Evolutionary conservation across 2,329 filamentous ascomycete species (phyloP).

Genomic region (Dactylellina leptospora): DNA sequence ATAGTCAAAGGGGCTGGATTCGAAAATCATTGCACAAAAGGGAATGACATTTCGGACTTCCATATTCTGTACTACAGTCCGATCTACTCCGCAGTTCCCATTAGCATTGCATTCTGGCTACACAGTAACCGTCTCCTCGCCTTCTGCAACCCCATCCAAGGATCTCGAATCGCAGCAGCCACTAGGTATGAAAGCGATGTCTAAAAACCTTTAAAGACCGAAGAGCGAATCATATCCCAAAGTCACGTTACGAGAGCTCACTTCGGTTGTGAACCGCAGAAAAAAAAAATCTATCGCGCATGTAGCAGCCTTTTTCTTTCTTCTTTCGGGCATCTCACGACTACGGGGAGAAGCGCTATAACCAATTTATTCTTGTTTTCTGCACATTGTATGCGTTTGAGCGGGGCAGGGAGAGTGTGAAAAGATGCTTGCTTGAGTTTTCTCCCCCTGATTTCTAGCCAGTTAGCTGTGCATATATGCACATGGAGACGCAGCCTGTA

Average conservation of each 20-base stretch:
- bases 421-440: slow-evolving; percentile 34
- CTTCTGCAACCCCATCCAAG: not conserved
- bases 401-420: slow-evolving; percentile 20
- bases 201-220: slow-evolving; percentile 28
- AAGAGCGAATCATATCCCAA: slow-evolving; percentile 45
- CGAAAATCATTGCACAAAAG: slow-evolving; percentile 26
- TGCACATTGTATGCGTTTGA: slow-evolving; percentile 14
- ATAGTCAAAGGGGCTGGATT: slow-evolving; percentile 2
- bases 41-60: not conserved
- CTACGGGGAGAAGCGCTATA: slow-evolving; percentile 3
- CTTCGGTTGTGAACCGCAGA: slow-evolving; percentile 21
- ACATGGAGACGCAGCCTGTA: slow-evolving; percentile 51
- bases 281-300: slow-evolving; percentile 36
- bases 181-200: slow-evolving; percentile 16
- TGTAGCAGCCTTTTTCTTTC: slow-evolving; percentile 31
- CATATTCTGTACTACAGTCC: slow-evolving; percentile 9
- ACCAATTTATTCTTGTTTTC: slow-evolving; percentile 38
- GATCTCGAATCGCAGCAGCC: slow-evolving; percentile 4
- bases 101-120: no score
- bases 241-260: slow-evolving; percentile 53
- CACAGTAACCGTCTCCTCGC: not conserved
- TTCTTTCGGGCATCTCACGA: slow-evolving; percentile 52
- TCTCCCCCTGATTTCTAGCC: slow-evolving; percentile 48
- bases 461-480: slow-evolving; percentile 54
- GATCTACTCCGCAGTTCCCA: slow-evolving; percentile 39